A percentile compares a stretch with the other conserved stretches of the same genome.
These are phyloP conservation scores for Phytophthora fragariae DNA, from an alignment of 352 stramenopile genomes.

Conservation along the genomic window DNA sequence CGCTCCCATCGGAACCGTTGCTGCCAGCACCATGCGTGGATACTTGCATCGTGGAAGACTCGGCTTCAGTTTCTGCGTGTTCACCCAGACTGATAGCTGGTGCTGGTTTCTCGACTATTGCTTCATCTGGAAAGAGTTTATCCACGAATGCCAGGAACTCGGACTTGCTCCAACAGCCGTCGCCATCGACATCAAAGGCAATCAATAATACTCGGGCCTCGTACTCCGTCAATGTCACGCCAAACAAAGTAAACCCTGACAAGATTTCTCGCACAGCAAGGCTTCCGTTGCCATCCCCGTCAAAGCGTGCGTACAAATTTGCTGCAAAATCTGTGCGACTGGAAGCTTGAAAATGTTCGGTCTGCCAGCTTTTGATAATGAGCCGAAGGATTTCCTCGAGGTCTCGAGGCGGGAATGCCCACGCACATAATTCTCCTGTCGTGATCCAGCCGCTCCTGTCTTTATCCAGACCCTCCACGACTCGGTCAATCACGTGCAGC, in stretches of 20 bases:
- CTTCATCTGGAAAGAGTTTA: constrained; percentile 40
- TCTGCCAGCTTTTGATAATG: constrained; percentile 47
- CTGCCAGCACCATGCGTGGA: background rate
- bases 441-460: constrained; percentile 78
- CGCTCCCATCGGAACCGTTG: constrained; percentile 10
- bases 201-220: constrained; percentile 57
- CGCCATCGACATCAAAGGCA: constrained; percentile 60
- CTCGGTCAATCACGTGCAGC: constrained; percentile 44
- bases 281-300: constrained; percentile 63
- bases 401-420: constrained; percentile 65
- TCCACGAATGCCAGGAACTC: constrained; percentile 64
- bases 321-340: constrained; percentile 31
- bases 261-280: constrained; percentile 65
- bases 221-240: constrained; percentile 44
- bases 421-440: constrained; percentile 55
- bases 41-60: background rate
- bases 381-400: constrained; percentile 65
- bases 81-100: background rate
- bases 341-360: constrained; percentile 16
- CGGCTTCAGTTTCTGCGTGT: background rate
- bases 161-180: constrained; percentile 57
- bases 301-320: constrained; percentile 59
- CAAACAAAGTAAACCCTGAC: constrained; percentile 54
- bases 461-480: constrained; percentile 55
- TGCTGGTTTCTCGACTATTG: constrained; percentile 7